A percentile compares a stretch with the other conserved stretches of the same genome.
These are phyloP conservation scores for Boletus sp. DNA, from an alignment of 1,284 basidiomycete species.

Conservation along the genomic window DNA sequence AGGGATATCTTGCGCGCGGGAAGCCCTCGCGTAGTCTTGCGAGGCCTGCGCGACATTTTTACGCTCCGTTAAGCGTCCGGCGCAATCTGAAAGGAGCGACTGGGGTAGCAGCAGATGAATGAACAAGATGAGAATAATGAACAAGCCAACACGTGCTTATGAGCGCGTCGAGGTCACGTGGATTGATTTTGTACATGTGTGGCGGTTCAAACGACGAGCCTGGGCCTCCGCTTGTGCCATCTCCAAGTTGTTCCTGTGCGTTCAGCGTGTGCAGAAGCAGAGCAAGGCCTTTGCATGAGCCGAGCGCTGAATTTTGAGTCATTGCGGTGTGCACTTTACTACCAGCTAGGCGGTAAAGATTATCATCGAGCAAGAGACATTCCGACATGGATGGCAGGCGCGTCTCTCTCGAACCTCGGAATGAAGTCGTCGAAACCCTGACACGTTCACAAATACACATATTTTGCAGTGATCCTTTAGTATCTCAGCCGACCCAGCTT, in stretches of 20 bases:
- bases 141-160: conserved; percentile 20
- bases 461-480: conserved; percentile 21
- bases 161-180: conserved; percentile 33
- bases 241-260: neutral
- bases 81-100: conserved; percentile 31
- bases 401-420: conserved; percentile 23
- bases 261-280: neutral
- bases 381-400: conserved; percentile 27
- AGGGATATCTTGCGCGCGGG: conserved; percentile 10
- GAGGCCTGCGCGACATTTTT: conserved; percentile 21
- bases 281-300: conserved; percentile 8
- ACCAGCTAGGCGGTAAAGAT: neutral
- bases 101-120: conserved; percentile 12
- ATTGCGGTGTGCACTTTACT: neutral
- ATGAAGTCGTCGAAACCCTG: conserved; percentile 11
- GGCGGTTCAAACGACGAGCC: neutral
- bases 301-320: conserved; percentile 1
- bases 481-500: conserved; percentile 35
- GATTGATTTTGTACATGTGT: conserved; percentile 29
- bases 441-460: conserved; percentile 5
- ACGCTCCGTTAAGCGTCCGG: conserved; percentile 27
- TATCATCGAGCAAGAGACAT: neutral
- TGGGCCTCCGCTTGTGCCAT: neutral
- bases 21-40: conserved; percentile 7
- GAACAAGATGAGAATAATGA: conserved; percentile 9